Conservation (phyloP, 2,329 filamentous ascomycete species). For the Aspergillus novofumigatus region DNA sequence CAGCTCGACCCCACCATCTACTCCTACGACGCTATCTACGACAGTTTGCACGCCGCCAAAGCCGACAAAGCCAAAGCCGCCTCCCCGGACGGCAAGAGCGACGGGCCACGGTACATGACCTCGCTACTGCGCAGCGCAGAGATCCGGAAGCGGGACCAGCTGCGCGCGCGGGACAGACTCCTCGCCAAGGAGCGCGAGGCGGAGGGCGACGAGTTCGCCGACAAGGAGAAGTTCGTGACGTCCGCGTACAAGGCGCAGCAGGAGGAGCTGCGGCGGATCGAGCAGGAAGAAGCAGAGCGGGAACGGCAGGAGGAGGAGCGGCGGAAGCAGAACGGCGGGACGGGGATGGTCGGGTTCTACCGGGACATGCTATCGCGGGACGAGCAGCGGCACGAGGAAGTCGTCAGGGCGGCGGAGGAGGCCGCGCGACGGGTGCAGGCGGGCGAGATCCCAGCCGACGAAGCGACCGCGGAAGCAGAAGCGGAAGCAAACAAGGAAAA, state of each 20-base stretch:
- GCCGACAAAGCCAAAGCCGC: constrained; percentile 21
- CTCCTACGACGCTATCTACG: constrained; percentile 48
- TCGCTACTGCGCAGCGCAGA: constrained; percentile 57
- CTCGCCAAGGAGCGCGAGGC: constrained; percentile 59
- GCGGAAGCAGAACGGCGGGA: constrained; percentile 42
- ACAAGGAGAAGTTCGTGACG: constrained; percentile 66
- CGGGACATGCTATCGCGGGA: constrained; percentile 56
- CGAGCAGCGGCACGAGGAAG: constrained; percentile 54
- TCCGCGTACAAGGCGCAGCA: constrained; percentile 62
- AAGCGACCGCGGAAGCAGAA: constrained; percentile 22
- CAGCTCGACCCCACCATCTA: constrained; percentile 46
- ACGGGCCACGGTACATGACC: constrained; percentile 57
- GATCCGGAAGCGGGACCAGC: constrained; percentile 59
- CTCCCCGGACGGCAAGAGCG: constrained; percentile 15
- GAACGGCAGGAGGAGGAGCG: constrained; percentile 52
- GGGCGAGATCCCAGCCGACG: constrained; percentile 27
- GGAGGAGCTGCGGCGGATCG: constrained; percentile 53
- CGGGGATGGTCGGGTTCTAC: constrained; percentile 60
- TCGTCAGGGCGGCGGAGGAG: constrained; percentile 52
- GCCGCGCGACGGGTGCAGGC: constrained; percentile 32
- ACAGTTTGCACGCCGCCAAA: constrained; percentile 43
- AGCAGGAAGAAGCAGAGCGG: constrained; percentile 55
- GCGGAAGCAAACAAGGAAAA: constrained; percentile 34
- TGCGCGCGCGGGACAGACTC: constrained; percentile 58
- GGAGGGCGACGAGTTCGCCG: constrained; percentile 63